A percentile compares a stretch with the other conserved stretches of the same genome.
These are phyloP conservation scores for Dichotomocladium elegans DNA, from an alignment of 371 early-diverging fungal species.

Conservation along the genomic window DNA sequence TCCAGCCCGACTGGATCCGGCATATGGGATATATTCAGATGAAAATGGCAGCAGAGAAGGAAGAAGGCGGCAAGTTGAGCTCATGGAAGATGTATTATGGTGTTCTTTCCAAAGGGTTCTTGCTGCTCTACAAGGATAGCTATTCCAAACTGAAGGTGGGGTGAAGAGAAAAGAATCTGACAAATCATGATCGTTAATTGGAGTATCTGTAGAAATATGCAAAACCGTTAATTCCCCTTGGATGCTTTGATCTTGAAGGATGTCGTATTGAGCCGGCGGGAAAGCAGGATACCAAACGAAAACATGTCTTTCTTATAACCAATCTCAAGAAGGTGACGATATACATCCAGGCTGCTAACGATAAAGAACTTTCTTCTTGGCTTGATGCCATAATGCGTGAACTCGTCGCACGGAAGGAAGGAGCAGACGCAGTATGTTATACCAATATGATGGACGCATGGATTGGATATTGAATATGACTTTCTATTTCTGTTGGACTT, in stretches of 20 bases:
- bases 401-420: slow-evolving; percentile 38
- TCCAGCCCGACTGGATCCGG: slow-evolving; percentile 33
- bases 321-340: slow-evolving; percentile 31
- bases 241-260: slow-evolving; percentile 42
- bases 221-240: slow-evolving; percentile 34
- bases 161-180: neutral
- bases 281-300: slow-evolving; percentile 29
- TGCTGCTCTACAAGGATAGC: slow-evolving; percentile 37
- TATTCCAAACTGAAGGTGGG: slow-evolving; percentile 33
- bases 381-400: slow-evolving; percentile 51
- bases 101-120: slow-evolving; percentile 37
- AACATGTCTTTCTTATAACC: slow-evolving; percentile 20
- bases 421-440: slow-evolving; percentile 13
- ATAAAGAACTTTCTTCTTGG: slow-evolving; percentile 41
- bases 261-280: slow-evolving; percentile 45
- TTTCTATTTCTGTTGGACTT: neutral
- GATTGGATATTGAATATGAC: neutral
- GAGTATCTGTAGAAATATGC: slow-evolving; percentile 19
- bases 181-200: neutral
- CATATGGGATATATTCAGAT: slow-evolving; percentile 42
- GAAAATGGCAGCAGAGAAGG: slow-evolving; percentile 46
- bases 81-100: slow-evolving; percentile 49
- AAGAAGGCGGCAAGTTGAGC: slow-evolving; percentile 39
- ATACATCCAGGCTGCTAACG: slow-evolving; percentile 36
- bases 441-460: neutral